phyloP scores from a whole-genome alignment of 768 basidiomycete genomes.

The Strobilomyces echinocephalus region DNA sequence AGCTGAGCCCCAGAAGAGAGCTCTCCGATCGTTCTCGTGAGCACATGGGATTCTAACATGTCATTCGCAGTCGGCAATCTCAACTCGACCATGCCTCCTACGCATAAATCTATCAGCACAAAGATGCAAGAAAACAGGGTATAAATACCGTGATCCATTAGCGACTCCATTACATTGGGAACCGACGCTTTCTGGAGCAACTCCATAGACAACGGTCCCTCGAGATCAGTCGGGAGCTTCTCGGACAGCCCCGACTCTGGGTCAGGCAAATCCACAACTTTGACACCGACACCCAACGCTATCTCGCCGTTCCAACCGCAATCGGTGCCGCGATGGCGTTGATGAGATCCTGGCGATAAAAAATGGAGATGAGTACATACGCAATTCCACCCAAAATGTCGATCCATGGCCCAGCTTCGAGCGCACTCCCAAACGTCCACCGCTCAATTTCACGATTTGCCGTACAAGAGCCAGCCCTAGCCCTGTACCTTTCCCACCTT shows the following conservation, averaged over 20 bases:
- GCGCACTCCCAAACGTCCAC: constrained; percentile 68
- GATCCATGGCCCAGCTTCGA: constrained; percentile 66
- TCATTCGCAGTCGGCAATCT: constrained; percentile 39
- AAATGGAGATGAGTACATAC: constrained; percentile 30
- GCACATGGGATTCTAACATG: constrained; percentile 28
- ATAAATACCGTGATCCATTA: constrained; percentile 58
- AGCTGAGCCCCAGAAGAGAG: constrained; percentile 36
- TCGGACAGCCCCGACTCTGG: constrained; percentile 20
- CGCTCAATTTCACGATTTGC: constrained; percentile 71
- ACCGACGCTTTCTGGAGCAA: constrained; percentile 12
- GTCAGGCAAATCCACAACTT: constrained; percentile 35
- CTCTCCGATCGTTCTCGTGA: constrained; percentile 42
- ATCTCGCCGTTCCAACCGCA: neutral
- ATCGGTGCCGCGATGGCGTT: constrained; percentile 5
- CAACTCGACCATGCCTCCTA: constrained; percentile 58
- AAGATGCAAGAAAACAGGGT: neutral
- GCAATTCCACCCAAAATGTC: constrained; percentile 86
- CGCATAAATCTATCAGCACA: neutral
- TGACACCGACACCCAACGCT: constrained; percentile 68
- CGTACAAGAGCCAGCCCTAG: constrained; percentile 72
- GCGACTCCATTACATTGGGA: constrained; percentile 50
- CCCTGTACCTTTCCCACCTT: constrained; percentile 72
- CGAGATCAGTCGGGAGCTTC: constrained; percentile 20
- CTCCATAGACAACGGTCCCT: constrained; percentile 25
- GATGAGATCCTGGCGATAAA: constrained; percentile 5